Percentiles rank a stretch among this genome's conserved stretches.
Conservation (phyloP, 495 filamentous ascomycete genomes). For the Penicillium flavigenum region DNA sequence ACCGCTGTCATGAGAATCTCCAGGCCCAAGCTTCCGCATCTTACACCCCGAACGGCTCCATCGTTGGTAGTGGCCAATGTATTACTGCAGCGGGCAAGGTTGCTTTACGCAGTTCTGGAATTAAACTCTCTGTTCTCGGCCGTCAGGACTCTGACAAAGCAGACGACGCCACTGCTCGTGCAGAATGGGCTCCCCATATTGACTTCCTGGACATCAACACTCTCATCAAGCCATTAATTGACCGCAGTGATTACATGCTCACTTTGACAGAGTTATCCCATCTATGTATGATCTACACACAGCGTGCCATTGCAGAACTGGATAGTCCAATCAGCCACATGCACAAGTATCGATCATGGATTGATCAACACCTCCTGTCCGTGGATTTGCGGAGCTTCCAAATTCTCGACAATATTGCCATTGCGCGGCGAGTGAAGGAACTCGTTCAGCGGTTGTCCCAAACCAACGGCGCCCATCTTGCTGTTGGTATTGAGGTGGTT, state of each 20-base stretch:
- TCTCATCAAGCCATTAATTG: slow-evolving; percentile 19
- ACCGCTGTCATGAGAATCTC: slow-evolving; percentile 7
- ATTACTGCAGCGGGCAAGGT: slow-evolving; percentile 8
- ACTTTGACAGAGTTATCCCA: slow-evolving; percentile 5
- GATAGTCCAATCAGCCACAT: slow-evolving; percentile 12
- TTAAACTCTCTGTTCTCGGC: slow-evolving; percentile 15
- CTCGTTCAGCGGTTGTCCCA: not conserved
- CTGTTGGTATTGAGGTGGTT: slow-evolving; percentile 18
- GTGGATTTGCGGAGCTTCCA: slow-evolving; percentile 3
- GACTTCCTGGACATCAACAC: slow-evolving; percentile 14
- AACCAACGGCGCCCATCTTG: not conserved
- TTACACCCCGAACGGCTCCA: slow-evolving; percentile 12
- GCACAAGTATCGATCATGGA: slow-evolving; percentile 16
- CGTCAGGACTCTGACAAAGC: slow-evolving; percentile 5
- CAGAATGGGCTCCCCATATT: slow-evolving; percentile 22
- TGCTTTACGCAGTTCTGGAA: slow-evolving; percentile 9
- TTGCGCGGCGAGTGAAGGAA: not conserved
- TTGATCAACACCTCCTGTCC: slow-evolving; percentile 11
- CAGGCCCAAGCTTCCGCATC: slow-evolving; percentile 11
- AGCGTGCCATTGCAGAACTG: slow-evolving; percentile 6
- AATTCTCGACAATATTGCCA: slow-evolving; percentile 2
- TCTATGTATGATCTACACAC: slow-evolving; percentile 19
- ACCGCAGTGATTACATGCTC: slow-evolving; percentile 2
- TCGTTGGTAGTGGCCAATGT: slow-evolving; percentile 10
- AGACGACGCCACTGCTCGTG: not conserved